A percentile compares a stretch with the other conserved stretches of the same genome.
Evolutionary conservation across 495 filamentous ascomycete species (phyloP).

Genomic region (Neurospora tetraspora): DNA sequence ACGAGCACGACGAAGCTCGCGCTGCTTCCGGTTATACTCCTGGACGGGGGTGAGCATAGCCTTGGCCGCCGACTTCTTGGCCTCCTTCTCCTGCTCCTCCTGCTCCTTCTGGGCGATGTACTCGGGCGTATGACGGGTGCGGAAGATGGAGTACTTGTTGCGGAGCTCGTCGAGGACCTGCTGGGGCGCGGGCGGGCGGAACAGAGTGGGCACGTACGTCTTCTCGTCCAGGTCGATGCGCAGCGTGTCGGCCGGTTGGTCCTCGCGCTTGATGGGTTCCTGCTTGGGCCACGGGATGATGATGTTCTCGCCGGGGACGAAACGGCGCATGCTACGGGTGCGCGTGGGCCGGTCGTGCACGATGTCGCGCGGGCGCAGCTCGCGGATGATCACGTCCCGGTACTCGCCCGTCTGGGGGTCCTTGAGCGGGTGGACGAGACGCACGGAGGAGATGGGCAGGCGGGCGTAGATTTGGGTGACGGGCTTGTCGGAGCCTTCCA

Average conservation of each 20-base stretch:
- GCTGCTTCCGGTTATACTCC: slow-evolving; percentile 37
- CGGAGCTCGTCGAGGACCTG: slow-evolving; percentile 79
- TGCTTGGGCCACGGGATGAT: slow-evolving; percentile 65
- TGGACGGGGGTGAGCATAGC: slow-evolving; percentile 45
- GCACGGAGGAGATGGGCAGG: slow-evolving; percentile 58
- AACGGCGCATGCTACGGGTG: slow-evolving; percentile 33
- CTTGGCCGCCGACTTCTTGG: slow-evolving; percentile 41
- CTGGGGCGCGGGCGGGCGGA: slow-evolving; percentile 67
- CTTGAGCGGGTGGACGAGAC: slow-evolving; percentile 66
- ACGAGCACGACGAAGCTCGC: slow-evolving; percentile 30
- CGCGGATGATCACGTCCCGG: slow-evolving; percentile 65
- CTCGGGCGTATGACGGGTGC: slow-evolving; percentile 65
- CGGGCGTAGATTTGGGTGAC: slow-evolving; percentile 37
- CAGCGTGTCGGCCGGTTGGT: slow-evolving; percentile 57
- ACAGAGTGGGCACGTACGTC: slow-evolving; percentile 67
- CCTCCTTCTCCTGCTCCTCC: slow-evolving; percentile 50
- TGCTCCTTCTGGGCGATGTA: slow-evolving; percentile 53
- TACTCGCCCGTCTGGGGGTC: slow-evolving; percentile 52
- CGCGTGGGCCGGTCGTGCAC: slow-evolving; percentile 36
- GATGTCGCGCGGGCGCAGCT: slow-evolving; percentile 41
- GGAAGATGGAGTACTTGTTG: slow-evolving; percentile 73
- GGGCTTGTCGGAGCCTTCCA: slow-evolving; percentile 25
- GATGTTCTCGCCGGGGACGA: slow-evolving; percentile 51
- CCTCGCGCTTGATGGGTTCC: slow-evolving; percentile 35
- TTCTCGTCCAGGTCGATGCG: slow-evolving; percentile 63